Percentiles rank a stretch among this genome's conserved stretches.
These are phyloP conservation scores for Litchi chinensis DNA, from an alignment of 345 rosid species.

Conservation along the genomic window DNA sequence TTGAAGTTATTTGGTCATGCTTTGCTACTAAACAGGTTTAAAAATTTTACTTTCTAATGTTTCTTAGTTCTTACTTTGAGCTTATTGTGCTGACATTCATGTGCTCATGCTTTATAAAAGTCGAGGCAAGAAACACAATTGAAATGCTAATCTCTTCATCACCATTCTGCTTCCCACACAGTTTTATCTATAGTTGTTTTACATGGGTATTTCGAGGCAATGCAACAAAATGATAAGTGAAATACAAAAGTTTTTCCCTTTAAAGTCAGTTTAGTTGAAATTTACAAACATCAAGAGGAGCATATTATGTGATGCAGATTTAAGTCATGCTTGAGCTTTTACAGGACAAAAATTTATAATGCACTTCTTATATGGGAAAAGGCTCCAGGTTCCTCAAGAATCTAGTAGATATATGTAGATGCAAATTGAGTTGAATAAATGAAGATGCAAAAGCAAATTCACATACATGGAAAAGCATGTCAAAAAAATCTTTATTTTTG, in stretches of 20 bases:
- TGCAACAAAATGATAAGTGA: background rate
- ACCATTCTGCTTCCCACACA: background rate
- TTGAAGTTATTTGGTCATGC: background rate
- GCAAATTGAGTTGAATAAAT: background rate
- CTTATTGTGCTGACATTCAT: background rate
- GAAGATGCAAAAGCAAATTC: background rate
- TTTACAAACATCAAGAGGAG: background rate
- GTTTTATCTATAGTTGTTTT: background rate
- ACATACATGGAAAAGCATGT: background rate
- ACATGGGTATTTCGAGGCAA: background rate
- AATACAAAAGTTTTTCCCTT: background rate
- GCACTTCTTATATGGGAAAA: background rate
- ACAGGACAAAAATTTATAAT: background rate
- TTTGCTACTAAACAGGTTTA: background rate
- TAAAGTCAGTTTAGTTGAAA: constrained; percentile 6
- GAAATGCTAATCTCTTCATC: background rate
- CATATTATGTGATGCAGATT: background rate
- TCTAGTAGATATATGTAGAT: background rate
- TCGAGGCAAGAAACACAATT: background rate
- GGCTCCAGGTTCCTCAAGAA: background rate
- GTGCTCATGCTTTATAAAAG: background rate
- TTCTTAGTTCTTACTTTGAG: background rate
- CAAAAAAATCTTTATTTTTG: background rate
- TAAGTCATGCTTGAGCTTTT: background rate
- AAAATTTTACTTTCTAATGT: background rate